Evolutionary conservation across 75 land plant species (phyloP), one percentile per base, ranked within the genome.

Genomic region (Pinus tabuliformis): DNA sequence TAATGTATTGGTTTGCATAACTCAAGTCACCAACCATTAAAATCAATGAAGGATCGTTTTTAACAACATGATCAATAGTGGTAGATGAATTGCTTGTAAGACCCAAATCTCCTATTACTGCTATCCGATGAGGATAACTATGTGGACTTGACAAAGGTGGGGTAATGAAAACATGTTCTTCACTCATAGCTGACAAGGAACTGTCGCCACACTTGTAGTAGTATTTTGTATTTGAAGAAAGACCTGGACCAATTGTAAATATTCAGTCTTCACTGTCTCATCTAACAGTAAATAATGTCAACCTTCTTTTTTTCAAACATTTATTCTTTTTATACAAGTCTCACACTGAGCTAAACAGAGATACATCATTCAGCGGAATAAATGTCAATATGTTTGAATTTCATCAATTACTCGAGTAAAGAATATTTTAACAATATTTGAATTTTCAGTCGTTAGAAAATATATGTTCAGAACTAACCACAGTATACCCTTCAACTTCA

Each of bases 61-160:
- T 12, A 16, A 76, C 56, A 30, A 96, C 73, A 81, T 94, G 99
- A 77, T 90, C 90, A 59, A 96, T 56, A 1, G 97, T 96, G 45
- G 93, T 78, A 74, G 89, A 80, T 5, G 99, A 83, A 83, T 96
- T 96, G 83, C 85, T 78, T 26, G 99, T 96, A 11, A 96, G 93
- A 20, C 99, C 99, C 70, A 96, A 71, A 86, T 96, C 99, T 58
- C 97, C 99, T 58, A 94, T 79, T 66, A 96, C 80, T 24, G 91
- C 99, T 74, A 96, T 86, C 75, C 90, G 76, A 33, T 72, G 72
- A 57, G 95, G 97, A 77, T 90, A 96, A 1, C 37, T 76, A 62
- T 64, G 49, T 28, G 88, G 76, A 37, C 87, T 59, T 37, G 97
- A 82, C 58, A 73, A 62, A 59, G 92, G 89, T 8, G 89, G 57